Conservation (phyloP, 371 early-diverging fungal species). For the Mucor lusitanicus region DNA sequence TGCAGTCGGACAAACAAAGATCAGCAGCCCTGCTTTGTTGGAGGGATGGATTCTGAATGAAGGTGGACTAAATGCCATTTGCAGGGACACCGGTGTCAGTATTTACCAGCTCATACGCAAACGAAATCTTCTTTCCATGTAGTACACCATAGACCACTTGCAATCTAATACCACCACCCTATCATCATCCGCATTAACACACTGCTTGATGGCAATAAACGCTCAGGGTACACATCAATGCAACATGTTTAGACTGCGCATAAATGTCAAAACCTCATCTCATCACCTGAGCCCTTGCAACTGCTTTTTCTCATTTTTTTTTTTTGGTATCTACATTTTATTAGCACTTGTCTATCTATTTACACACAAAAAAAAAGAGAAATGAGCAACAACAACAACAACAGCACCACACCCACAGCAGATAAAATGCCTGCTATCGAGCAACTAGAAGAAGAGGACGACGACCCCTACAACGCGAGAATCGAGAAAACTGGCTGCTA, state of each 20-base stretch:
- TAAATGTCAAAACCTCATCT: background rate
- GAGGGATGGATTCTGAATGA: slow-evolving; percentile 4
- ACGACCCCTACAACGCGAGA: slow-evolving; percentile 68
- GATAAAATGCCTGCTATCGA: background rate
- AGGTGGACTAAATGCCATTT: background rate
- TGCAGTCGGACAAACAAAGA: background rate
- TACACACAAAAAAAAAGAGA: background rate
- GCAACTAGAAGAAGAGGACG: slow-evolving; percentile 38
- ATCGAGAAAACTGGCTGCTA: slow-evolving; percentile 73
- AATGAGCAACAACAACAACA: background rate
- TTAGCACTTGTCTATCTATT: background rate
- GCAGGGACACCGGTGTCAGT: slow-evolving; percentile 16
- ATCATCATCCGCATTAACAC: too few relatives aligned
- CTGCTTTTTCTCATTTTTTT: background rate
- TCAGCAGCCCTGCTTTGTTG: background rate
- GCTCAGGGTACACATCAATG: background rate
- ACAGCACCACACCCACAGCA: background rate
- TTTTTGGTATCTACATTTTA: background rate
- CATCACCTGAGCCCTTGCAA: background rate
- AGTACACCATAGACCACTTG: too few relatives aligned
- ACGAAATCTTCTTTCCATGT: background rate
- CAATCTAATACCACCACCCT: too few relatives aligned
- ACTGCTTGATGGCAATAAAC: too few relatives aligned
- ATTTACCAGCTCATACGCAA: slow-evolving; percentile 17
- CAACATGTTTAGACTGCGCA: background rate